phyloP scores from a whole-genome alignment of 2,329 filamentous ascomycete genomes.

The Diaporthe aspalathi region DNA sequence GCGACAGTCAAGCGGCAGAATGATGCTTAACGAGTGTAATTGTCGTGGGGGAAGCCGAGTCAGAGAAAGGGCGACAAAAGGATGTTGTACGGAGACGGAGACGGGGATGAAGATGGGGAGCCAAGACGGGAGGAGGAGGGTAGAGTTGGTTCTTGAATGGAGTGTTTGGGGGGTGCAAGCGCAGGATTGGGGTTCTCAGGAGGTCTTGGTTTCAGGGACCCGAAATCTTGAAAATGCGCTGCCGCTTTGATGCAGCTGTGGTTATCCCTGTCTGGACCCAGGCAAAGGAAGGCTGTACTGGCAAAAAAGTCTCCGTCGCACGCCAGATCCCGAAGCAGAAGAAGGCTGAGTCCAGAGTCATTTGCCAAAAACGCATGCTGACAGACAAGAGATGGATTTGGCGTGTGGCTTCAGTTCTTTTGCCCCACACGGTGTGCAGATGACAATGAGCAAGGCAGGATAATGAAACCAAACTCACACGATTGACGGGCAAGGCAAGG shows the following conservation, averaged over 20 bases:
- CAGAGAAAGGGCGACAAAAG: not conserved
- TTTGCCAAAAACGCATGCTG: not conserved
- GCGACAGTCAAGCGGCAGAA: not conserved
- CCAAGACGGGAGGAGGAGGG: conserved; percentile 20
- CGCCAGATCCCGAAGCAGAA: conserved; percentile 1
- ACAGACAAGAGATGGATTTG: not conserved
- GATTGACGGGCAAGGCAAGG: not conserved
- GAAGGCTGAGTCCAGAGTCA: conserved; percentile 24
- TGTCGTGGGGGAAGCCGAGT: not conserved
- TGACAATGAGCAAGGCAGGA: conserved; percentile 9
- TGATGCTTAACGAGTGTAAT: conserved; percentile 15
- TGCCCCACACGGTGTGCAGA: conserved; percentile 13
- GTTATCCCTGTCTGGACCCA: conserved; percentile 15
- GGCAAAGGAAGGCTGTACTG: conserved; percentile 12
- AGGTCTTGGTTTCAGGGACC: conserved; percentile 26
- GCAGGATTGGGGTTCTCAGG: conserved; percentile 20
- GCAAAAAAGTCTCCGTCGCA: not conserved
- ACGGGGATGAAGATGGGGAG: conserved; percentile 13
- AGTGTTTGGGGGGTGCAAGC: not conserved
- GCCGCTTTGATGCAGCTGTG: conserved; percentile 31
- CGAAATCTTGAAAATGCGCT: conserved; percentile 30
- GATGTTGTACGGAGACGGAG: conserved; percentile 4
- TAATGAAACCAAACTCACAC: not conserved
- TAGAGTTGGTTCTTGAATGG: conserved; percentile 26
- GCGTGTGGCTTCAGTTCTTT: not conserved